Evolutionary conservation across 768 basidiomycete genomes (phyloP), one percentile per base, ranked within the genome.

Genomic region (Leccinum truebloodii): DNA sequence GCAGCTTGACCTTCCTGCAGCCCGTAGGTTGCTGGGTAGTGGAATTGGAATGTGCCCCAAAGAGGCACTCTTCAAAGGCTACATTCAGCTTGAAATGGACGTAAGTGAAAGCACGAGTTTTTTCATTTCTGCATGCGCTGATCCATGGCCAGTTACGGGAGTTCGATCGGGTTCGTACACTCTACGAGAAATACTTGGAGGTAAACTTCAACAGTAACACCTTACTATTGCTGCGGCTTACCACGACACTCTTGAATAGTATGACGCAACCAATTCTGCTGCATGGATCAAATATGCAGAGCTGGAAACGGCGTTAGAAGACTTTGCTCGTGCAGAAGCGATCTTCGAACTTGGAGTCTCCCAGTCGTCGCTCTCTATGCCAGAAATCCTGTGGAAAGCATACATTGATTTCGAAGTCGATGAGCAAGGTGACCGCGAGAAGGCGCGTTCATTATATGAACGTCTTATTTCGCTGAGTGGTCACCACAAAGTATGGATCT

Each of bases 231-330:
- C 32, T 16, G n/a, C 4, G 16, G n/a, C 61, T 62, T 34, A 59
- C n/a, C 34, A 59, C 9, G 51, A 44, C 20, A 46, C 12, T 53
- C 13, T 39, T 53, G 12, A 18, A 24, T 56, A 88, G 92, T 93
- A 86, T 71, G 96, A 98, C 73, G 83, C 95, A 0, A 87, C 92
- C 28, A 94, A 96, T 73, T 90, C 93, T 1, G 79, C 92, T 1
- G 92, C 95, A 0, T 98, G 96, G 96, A 96, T 98, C 76, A 91
- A 92, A 73, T 98, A 87, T 73, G 92, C 96, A 26, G 92, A 96
- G 68, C 85, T 97, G 35, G 95, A 98, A 74, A 83, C 86, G 0
- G 88, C 89, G 54, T 81, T 97, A 1, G 89, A 90, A 72, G 95
- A 98, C 73, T 87, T 89, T 71, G 79, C 86, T 24, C 94, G 95